A percentile compares a stretch with the other conserved stretches of the same genome.
Evolutionary conservation across 2,329 filamentous ascomycete genomes (phyloP).

Genomic region (Aspergillus alliaceus): DNA sequence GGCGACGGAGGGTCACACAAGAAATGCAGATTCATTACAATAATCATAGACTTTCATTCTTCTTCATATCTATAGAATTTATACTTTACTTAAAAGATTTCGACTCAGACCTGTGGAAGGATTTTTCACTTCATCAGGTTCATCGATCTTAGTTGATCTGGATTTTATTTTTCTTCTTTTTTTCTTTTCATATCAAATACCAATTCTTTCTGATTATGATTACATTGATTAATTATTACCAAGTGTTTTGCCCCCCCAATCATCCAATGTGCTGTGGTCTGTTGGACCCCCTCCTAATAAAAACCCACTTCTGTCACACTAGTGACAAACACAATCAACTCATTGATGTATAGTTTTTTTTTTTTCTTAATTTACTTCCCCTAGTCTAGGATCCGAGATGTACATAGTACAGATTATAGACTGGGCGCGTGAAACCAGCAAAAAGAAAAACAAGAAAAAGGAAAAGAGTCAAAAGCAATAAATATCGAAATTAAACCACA

Average conservation of each 20-base stretch:
- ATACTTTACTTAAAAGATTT: neutral
- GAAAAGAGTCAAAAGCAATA: neutral
- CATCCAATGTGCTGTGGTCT: constrained; percentile 6
- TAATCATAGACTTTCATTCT: neutral
- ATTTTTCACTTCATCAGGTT: neutral
- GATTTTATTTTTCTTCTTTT: neutral
- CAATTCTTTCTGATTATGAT: neutral
- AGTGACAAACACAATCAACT: constrained; percentile 26
- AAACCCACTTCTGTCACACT: constrained; percentile 25
- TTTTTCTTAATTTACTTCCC: constrained; percentile 12
- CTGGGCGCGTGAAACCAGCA: neutral
- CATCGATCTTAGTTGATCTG: neutral
- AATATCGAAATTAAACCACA: neutral
- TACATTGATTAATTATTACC: constrained; percentile 6
- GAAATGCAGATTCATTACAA: constrained; percentile 3
- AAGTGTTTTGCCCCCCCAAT: constrained; percentile 3
- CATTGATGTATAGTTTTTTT: constrained; percentile 13
- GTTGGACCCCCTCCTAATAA: constrained; percentile 9
- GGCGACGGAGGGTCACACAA: neutral
- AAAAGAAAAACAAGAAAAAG: neutral
- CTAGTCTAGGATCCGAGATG: neutral
- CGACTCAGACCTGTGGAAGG: neutral
- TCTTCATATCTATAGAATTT: neutral
- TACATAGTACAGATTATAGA: neutral
- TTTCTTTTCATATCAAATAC: neutral